Evolutionary conservation across 1,284 basidiomycete species (phyloP).

Genomic region (Xerocomus cyaneibrunnescens): DNA sequence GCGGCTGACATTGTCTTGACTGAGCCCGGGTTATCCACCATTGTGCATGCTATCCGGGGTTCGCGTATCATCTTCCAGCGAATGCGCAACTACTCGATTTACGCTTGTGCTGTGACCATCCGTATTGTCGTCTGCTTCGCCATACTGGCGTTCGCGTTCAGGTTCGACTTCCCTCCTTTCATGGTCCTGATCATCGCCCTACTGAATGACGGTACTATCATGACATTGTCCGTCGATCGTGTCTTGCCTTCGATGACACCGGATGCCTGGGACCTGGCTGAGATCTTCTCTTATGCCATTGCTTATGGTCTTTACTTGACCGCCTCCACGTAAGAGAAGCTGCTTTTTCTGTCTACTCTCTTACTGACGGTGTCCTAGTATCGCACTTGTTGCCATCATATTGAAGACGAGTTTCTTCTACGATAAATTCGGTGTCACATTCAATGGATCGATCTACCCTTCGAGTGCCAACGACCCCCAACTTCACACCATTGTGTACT

Average conservation of each 20-base stretch:
- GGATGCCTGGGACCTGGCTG: constrained; percentile 94
- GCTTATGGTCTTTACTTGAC: constrained; percentile 95
- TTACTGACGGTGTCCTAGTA: constrained; percentile 42
- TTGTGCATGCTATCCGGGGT: constrained; percentile 82
- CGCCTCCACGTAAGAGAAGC: constrained; percentile 72
- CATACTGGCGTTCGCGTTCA: constrained; percentile 93
- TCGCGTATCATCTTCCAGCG: constrained; percentile 88
- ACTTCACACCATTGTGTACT: constrained; percentile 80
- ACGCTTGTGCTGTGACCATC: constrained; percentile 85
- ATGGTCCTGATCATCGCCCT: constrained; percentile 98
- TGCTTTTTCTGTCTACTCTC: background rate
- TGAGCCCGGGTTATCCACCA: constrained; percentile 84
- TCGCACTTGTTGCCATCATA: constrained; percentile 83
- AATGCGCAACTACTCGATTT: constrained; percentile 86
- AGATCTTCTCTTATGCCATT: constrained; percentile 95
- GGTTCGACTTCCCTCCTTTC: constrained; percentile 98
- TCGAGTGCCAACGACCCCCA: constrained; percentile 70
- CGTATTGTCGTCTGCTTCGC: constrained; percentile 99
- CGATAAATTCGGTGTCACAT: constrained; percentile 75
- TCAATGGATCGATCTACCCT: constrained; percentile 43
- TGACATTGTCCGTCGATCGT: constrained; percentile 97
- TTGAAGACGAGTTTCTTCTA: constrained; percentile 90
- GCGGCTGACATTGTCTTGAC: constrained; percentile 85
- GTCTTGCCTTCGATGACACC: constrained; percentile 90
- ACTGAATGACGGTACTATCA: constrained; percentile 98